These are phyloP conservation scores for Pseudogymnoascus sp. DNA, from an alignment of 2,329 filamentous ascomycete genomes.

Conservation along the genomic window DNA sequence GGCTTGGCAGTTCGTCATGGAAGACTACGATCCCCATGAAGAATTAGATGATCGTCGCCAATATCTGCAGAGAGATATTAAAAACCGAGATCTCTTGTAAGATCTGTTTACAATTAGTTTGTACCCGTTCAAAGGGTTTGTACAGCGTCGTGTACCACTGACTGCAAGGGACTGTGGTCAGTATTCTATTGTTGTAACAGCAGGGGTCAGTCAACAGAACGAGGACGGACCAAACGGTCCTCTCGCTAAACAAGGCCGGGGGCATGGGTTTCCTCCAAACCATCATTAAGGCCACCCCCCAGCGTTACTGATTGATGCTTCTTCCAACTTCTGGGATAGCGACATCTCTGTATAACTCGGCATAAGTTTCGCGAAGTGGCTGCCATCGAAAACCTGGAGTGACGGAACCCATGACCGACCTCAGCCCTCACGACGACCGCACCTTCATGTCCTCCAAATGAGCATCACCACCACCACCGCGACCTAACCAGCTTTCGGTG, in stretches of 20 bases:
- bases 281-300: constrained; percentile 7
- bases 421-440: neutral
- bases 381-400: neutral
- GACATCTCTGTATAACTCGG: constrained; percentile 3
- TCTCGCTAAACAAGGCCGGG: constrained; percentile 3
- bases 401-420: constrained; percentile 2
- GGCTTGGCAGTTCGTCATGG: constrained; percentile 4
- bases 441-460: constrained; percentile 9
- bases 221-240: constrained; percentile 1
- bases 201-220: constrained; percentile 5
- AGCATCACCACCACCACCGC: constrained; percentile 8
- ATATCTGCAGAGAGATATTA: neutral
- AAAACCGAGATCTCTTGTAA: neutral
- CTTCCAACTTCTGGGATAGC: neutral
- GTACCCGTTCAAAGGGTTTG: neutral
- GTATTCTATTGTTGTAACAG: neutral
- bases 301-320: constrained; percentile 5
- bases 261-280: constrained; percentile 8
- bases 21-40: neutral
- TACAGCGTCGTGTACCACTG: neutral
- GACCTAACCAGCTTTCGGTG: constrained; percentile 9
- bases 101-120: neutral
- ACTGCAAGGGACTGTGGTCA: neutral
- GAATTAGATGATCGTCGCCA: neutral
- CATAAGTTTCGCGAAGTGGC: constrained; percentile 7